Evolutionary conservation across 2,329 filamentous ascomycete species (phyloP).

Genomic region (Nectriaceae sp.): DNA sequence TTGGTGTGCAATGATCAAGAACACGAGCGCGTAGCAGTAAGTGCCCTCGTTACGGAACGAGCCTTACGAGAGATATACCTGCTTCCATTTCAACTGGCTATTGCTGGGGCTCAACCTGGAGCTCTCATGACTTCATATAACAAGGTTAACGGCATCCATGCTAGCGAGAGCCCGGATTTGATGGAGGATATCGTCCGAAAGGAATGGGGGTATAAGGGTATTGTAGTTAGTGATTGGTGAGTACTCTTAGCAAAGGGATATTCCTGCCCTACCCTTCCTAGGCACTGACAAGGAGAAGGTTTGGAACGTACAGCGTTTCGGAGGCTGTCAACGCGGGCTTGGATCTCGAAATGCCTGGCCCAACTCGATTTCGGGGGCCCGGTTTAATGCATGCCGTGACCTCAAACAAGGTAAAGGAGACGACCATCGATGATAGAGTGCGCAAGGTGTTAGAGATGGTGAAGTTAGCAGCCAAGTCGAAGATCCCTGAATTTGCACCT

Average conservation of each 20-base stretch:
- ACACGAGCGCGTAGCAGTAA: constrained; percentile 10
- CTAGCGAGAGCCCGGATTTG: constrained; percentile 22
- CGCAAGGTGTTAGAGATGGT: constrained; percentile 35
- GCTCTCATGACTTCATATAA: constrained; percentile 22
- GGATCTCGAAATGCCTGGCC: constrained; percentile 40
- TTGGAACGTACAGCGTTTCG: constrained; percentile 32
- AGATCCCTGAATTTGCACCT: constrained; percentile 12
- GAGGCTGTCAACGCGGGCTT: constrained; percentile 32
- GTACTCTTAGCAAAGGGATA: no score
- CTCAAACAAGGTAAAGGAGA: constrained; percentile 28
- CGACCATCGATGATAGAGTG: constrained; percentile 30
- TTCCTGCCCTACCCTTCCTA: no score
- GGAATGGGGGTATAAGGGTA: constrained; percentile 37
- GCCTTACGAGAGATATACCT: constrained; percentile 18
- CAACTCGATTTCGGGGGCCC: constrained; percentile 28
- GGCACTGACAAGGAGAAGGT: no score
- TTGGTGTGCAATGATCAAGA: constrained; percentile 17
- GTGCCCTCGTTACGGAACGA: constrained; percentile 5
- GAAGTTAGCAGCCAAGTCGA: constrained; percentile 20
- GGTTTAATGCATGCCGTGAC: constrained; percentile 26
- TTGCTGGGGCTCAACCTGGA: constrained; percentile 14
- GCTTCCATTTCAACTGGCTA: constrained; percentile 18
- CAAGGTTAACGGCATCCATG: constrained; percentile 28
- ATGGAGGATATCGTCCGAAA: constrained; percentile 29
- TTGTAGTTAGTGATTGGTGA: constrained; percentile 39